Base-by-base conservation (phyloP, 2,329 filamentous ascomycete genomes). In the Boeremia lycopersici region DNA sequence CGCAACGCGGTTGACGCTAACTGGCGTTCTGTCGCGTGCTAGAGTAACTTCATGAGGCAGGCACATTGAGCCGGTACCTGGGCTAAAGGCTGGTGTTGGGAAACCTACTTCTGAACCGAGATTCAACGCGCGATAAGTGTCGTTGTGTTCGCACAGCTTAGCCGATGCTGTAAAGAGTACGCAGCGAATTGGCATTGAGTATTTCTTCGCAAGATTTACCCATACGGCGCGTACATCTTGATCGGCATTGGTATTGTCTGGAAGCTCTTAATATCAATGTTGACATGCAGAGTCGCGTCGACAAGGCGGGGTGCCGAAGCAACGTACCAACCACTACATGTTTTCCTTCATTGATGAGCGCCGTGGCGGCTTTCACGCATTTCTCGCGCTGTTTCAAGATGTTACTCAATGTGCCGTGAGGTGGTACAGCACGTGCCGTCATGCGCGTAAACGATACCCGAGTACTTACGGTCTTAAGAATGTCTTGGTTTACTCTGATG, bases 181-280 rank as follows among this genome's bases (percentile, higher is more conserved):
- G 69, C 93, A 96, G 41, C 93, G 89, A 64, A 96, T 89, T 2
- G 90, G 88, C 2, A 96, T 81, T 4, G 84, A 79, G 67, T 86
- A 78, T 65, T 88, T 88, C 60, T 82, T 83, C 15, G 92, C 92
- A 28, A 98, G 76, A 25, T 84, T 79, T 29, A 91, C 76, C 93
- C 93, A 98, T 56, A 89, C 78, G n/a, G 83, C 82, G 61, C 95
- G 84, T 23, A 88, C 91, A 47, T 90, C 88, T 10, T 81, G 73
- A 76, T 96, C 89, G 28, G 93, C 86, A 72, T 99, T 99, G n/a
- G 95, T 98, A 74, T 96, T 98, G 75, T 99, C 95, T 95, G 51
- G 44, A 40, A 29, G 45, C 33, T 42, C 61, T 62, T 45, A 71
- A 61, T 48, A 34, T 54, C 49, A 41, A 48, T 38, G 34, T 56